These are phyloP conservation scores for Chenopodium berlandieri DNA, from an alignment of 148 eudicot species.

Conservation along the genomic window DNA sequence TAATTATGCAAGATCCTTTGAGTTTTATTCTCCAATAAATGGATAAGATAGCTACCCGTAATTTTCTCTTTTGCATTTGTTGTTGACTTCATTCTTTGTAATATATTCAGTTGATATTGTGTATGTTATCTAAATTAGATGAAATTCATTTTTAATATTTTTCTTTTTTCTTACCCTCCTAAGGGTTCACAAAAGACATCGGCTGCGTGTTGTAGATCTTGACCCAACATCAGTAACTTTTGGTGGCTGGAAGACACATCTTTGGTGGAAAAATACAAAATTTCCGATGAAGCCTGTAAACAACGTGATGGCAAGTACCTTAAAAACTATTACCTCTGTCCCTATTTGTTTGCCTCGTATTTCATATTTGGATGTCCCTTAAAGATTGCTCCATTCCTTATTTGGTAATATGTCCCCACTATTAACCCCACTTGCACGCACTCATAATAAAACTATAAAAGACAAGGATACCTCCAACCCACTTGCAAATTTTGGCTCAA, in stretches of 20 bases:
- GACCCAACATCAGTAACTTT: constrained; percentile 91
- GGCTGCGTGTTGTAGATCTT: constrained; percentile 81
- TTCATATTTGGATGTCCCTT: no score
- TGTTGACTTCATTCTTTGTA: no score
- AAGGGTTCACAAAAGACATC: constrained; percentile 41
- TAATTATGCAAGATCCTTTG: constrained; percentile 60
- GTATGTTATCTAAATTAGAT: constrained; percentile 1
- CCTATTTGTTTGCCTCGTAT: no score
- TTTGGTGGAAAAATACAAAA: constrained; percentile 80
- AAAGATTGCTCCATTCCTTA: no score
- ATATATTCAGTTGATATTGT: neutral
- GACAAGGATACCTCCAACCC: no score
- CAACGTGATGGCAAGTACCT: constrained; percentile 61
- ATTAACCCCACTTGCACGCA: no score
- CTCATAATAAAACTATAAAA: no score
- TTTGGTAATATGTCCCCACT: no score
- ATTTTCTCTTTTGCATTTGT: no score
- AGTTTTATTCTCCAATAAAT: constrained; percentile 82
- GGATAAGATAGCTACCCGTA: constrained; percentile 44
- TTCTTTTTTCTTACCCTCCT: neutral
- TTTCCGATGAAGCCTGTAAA: constrained; percentile 81
- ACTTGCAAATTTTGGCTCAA: no score
- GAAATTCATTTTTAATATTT: neutral
- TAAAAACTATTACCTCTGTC: neutral
- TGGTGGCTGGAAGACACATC: constrained; percentile 96